These are phyloP conservation scores for Moricandia arvensis DNA, from an alignment of 345 rosid species.

Conservation along the genomic window DNA sequence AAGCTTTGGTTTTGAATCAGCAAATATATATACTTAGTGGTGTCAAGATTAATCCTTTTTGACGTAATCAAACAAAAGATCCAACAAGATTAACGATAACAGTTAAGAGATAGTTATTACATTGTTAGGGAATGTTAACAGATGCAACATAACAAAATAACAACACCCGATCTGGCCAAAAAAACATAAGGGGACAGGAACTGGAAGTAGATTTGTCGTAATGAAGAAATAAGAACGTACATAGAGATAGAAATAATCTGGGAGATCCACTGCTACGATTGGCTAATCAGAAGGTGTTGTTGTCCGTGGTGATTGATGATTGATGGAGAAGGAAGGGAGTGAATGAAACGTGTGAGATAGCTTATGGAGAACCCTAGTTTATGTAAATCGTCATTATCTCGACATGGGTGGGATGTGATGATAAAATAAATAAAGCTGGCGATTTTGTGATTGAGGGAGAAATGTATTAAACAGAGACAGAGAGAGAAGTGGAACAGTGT, in stretches of 20 bases:
- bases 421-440: slow-evolving; percentile 24
- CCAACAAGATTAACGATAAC: neutral
- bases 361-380: slow-evolving; percentile 25
- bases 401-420: slow-evolving; percentile 20
- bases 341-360: slow-evolving; percentile 27
- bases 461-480: slow-evolving; percentile 8
- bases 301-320: slow-evolving; percentile 23
- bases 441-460: neutral
- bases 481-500: neutral
- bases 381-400: slow-evolving; percentile 11
- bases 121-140: neutral
- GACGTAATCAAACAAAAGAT: neutral
- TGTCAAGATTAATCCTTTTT: neutral
- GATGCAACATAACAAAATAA: slow-evolving; percentile 13
- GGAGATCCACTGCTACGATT: slow-evolving; percentile 18
- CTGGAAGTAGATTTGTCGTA: slow-evolving; percentile 18
- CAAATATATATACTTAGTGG: neutral
- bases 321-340: neutral
- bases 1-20: slow-evolving; percentile 9
- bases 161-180: slow-evolving; percentile 16
- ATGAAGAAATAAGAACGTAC: slow-evolving; percentile 25
- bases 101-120: neutral
- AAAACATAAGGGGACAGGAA: neutral
- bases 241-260: slow-evolving; percentile 30
- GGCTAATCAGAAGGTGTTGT: slow-evolving; percentile 14